Evolutionary conservation across 352 stramenopile species (phyloP).

Genomic region (Globisporangium rhizosaccharum): DNA sequence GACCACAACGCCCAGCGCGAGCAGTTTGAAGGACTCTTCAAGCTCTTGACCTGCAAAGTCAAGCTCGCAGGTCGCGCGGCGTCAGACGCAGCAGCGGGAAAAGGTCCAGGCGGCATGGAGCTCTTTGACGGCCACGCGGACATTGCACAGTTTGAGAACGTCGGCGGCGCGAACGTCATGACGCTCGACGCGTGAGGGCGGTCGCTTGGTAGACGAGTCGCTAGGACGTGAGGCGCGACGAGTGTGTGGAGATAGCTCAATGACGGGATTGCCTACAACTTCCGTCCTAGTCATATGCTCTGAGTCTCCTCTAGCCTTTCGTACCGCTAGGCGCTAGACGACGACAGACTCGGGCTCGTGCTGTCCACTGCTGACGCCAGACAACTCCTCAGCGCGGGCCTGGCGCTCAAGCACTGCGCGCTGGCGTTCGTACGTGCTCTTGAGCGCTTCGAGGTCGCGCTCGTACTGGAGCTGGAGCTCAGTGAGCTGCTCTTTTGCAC

Average conservation of each 20-base stretch:
- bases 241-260: not conserved
- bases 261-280: not conserved
- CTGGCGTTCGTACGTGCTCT: constrained; percentile 36
- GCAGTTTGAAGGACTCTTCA: constrained; percentile 83
- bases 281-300: not conserved
- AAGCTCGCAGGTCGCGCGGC: constrained; percentile 31
- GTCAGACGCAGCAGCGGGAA: constrained; percentile 12
- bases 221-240: not conserved
- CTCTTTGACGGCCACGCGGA: constrained; percentile 61
- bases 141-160: constrained; percentile 70
- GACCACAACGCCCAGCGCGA: constrained; percentile 73
- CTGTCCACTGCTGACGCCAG: not conserved
- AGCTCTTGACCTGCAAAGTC: constrained; percentile 78
- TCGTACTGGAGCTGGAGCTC: constrained; percentile 51
- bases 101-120: constrained; percentile 19
- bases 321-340: constrained; percentile 1
- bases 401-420: constrained; percentile 43
- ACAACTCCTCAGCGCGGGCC: constrained; percentile 24
- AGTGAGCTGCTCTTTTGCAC: constrained; percentile 41
- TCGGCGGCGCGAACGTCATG: constrained; percentile 81
- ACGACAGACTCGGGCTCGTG: constrained; percentile 12
- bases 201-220: too few species aligned
- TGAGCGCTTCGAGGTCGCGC: constrained; percentile 33
- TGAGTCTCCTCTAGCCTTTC: not conserved
- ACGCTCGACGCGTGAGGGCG: constrained; percentile 51